Percentiles rank a stretch among this genome's conserved stretches.
These are phyloP conservation scores for Trametes sanguinea DNA, from an alignment of 768 basidiomycete genomes.

Conservation along the genomic window DNA sequence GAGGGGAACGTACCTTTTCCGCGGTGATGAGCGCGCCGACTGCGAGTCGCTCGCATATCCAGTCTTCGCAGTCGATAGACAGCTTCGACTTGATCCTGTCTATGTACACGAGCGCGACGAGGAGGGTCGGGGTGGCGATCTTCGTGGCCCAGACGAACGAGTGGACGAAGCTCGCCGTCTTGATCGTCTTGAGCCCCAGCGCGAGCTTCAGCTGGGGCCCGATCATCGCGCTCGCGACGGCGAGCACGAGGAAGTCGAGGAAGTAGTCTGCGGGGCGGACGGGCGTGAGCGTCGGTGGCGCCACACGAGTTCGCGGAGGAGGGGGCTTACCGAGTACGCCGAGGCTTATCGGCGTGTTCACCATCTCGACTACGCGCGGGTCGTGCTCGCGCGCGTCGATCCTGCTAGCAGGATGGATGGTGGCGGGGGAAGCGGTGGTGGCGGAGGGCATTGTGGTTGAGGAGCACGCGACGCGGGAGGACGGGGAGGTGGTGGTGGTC, in stretches of 20 bases:
- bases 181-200: slow-evolving; percentile 8
- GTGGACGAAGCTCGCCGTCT: slow-evolving; percentile 15
- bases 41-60: slow-evolving; percentile 44
- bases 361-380: slow-evolving; percentile 7
- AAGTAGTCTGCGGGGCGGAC: slow-evolving; percentile 18
- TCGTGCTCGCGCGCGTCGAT: not conserved
- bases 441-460: not conserved
- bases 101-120: slow-evolving; percentile 34
- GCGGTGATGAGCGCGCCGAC: slow-evolving; percentile 45
- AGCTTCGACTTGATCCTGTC: slow-evolving; percentile 26
- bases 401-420: slow-evolving; percentile 17
- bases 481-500: not conserved
- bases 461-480: not conserved
- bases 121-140: slow-evolving; percentile 26
- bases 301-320: not conserved
- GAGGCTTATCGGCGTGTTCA: not conserved
- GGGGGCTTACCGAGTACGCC: slow-evolving; percentile 17
- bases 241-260: slow-evolving; percentile 6
- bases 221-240: slow-evolving; percentile 16
- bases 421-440: not conserved
- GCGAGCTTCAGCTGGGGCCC: not conserved
- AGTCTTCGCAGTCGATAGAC: slow-evolving; percentile 13
- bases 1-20: slow-evolving; percentile 34
- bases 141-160: slow-evolving; percentile 19
- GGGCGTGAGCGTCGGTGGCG: not conserved